Percentiles rank a stretch among this genome's conserved stretches.
Conservation (phyloP, 371 early-diverging fungal species). For the Circinella minor region DNA sequence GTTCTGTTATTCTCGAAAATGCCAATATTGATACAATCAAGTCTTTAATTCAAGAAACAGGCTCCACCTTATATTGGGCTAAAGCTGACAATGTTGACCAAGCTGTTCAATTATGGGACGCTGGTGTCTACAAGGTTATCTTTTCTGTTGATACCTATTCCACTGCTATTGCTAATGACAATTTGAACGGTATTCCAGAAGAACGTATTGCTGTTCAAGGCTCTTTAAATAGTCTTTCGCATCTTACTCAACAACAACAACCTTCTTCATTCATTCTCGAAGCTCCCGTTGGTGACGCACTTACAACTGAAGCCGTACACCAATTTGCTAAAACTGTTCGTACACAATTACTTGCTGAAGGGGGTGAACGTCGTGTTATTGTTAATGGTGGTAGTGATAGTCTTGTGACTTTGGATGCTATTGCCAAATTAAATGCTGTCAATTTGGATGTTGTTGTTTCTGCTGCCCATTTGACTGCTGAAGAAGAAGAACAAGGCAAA, state of each 20-base stretch:
- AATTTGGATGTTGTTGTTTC: constrained; percentile 49
- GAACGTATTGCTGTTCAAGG: constrained; percentile 49
- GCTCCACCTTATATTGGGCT: constrained; percentile 61
- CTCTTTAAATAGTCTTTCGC: background rate
- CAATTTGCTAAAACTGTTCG: constrained; percentile 25
- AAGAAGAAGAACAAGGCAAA: constrained; percentile 30
- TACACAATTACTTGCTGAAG: constrained; percentile 36
- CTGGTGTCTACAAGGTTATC: constrained; percentile 65
- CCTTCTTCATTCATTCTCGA: constrained; percentile 18
- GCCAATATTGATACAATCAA: constrained; percentile 45
- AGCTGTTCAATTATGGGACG: constrained; percentile 60
- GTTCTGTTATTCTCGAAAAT: constrained; percentile 38
- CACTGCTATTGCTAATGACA: constrained; percentile 21
- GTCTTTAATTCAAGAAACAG: constrained; percentile 41
- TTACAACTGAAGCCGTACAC: constrained; percentile 19
- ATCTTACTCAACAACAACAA: background rate
- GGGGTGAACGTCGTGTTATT: constrained; percentile 50
- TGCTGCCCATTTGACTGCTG: constrained; percentile 39
- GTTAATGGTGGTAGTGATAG: constrained; percentile 33
- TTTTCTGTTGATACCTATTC: constrained; percentile 45
- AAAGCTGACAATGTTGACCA: constrained; percentile 51
- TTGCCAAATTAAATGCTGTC: constrained; percentile 40
- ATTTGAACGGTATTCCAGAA: constrained; percentile 38
- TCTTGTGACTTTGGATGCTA: constrained; percentile 35
- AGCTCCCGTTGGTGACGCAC: constrained; percentile 9